Evolutionary conservation across 2,329 filamentous ascomycete genomes (phyloP).

Genomic region (Corinectria fuckeliana): DNA sequence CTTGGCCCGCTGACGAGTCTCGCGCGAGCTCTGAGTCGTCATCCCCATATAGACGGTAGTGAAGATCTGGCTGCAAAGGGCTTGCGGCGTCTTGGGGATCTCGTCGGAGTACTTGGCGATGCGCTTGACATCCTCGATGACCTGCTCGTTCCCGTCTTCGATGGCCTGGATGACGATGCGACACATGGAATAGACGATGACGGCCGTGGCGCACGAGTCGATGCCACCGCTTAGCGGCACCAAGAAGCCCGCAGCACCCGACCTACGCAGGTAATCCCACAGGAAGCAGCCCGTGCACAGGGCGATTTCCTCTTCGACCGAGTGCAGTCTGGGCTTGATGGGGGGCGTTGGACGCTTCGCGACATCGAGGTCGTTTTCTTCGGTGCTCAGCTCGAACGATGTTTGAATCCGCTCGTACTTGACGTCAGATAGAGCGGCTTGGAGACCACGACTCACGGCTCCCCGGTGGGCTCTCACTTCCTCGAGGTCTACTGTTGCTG

Average conservation of each 20-base stretch:
- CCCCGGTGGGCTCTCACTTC: constrained; percentile 69
- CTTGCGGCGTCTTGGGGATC: constrained; percentile 61
- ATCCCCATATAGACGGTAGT: constrained; percentile 65
- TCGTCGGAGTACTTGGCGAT: constrained; percentile 31
- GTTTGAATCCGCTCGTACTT: constrained; percentile 32
- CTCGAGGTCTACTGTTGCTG: constrained; percentile 72
- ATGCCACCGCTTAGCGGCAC: constrained; percentile 32
- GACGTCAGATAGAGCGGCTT: constrained; percentile 52
- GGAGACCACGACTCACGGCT: constrained; percentile 61
- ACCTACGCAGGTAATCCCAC: constrained; percentile 63
- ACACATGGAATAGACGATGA: constrained; percentile 57
- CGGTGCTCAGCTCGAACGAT: constrained; percentile 40
- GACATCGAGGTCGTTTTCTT: constrained; percentile 41
- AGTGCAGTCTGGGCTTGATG: constrained; percentile 25
- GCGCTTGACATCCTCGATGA: constrained; percentile 47
- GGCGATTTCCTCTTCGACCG: constrained; percentile 34
- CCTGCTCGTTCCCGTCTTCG: constrained; percentile 25
- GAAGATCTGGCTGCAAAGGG: constrained; percentile 55
- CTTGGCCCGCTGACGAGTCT: constrained; percentile 71
- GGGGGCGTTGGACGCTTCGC: constrained; percentile 39
- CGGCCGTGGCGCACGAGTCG: constrained; percentile 31
- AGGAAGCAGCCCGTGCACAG: constrained; percentile 39
- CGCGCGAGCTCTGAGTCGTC: constrained; percentile 66
- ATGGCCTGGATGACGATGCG: constrained; percentile 50
- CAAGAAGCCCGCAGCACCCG: constrained; percentile 52